Base-by-base conservation (phyloP, 768 basidiomycete genomes). In the Mycena amicta region DNA sequence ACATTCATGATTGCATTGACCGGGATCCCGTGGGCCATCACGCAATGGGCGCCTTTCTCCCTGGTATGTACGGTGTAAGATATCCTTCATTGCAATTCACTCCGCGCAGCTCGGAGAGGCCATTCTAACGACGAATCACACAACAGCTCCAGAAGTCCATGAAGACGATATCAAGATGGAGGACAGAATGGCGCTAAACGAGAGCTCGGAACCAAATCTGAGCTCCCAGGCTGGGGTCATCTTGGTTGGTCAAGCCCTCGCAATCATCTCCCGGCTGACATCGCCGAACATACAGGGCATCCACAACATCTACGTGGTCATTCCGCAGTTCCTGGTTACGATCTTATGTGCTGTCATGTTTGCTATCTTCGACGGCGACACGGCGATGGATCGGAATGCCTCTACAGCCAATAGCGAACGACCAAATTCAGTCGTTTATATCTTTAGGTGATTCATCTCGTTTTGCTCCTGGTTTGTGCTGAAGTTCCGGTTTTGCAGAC, bases 311-410 rank as follows among this genome's bases (percentile, higher is more conserved):
- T 96, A 91, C 71, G 77, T 98, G 59, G 95, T 97, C 55, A 76
- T 97, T 2, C 95, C 95, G 0, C 95, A 98, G 67, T 95, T 98
- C 72, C 80, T 98, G 26, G 89, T 95, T 27, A 95, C 92, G 0
- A 93, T 87, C 28, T 70, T 98, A 3, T 88, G 93, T 1, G 85
- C 93, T 8, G 75, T 96, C 61, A 81, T 97, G 33, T 98, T 98
- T 68, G 91, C 90, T 15, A 72, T 97, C 5, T 79, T 94, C 60
- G 95, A 96, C 56, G 87, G 89, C 1, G 68, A 8, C 33, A 37
- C 8, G 33, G 64, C 65, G 27, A 50, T 53, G 0, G 52, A 55
- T 27, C 56, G 58, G 31, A n/a, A n/a, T n/a, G 56, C 57, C 33
- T 1, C 28, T 15, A 28, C 43, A 22, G 27, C 3, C 51, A 3